These are phyloP conservation scores for Coniochaeta ligniaria DNA, from an alignment of 2,329 filamentous ascomycete genomes.

Conservation along the genomic window DNA sequence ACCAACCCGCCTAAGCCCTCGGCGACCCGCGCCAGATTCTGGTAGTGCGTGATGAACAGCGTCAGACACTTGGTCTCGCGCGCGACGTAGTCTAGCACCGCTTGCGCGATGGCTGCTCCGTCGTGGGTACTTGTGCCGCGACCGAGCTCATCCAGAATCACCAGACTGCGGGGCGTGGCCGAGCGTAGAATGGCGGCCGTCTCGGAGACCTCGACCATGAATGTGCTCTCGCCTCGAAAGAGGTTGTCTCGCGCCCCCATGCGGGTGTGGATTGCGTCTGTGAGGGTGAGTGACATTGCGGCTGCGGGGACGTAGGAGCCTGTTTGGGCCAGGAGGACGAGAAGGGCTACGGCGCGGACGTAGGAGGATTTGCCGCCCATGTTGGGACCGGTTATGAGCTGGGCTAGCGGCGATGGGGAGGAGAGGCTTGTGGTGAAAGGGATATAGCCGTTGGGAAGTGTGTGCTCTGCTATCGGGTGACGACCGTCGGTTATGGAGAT, in stretches of 20 bases:
- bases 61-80: conserved; percentile 68
- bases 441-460: conserved; percentile 79
- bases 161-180: conserved; percentile 74
- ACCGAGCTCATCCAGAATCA: conserved; percentile 92
- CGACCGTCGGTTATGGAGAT: conserved; percentile 70
- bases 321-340: conserved; percentile 89
- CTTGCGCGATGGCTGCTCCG: conserved; percentile 89
- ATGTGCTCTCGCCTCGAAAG: conserved; percentile 88
- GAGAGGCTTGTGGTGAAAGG: conserved; percentile 76
- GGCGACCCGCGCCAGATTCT: conserved; percentile 67
- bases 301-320: conserved; percentile 88
- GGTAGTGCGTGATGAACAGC: conserved; percentile 97
- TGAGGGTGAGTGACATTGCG: conserved; percentile 66
- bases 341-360: conserved; percentile 84
- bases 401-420: conserved; percentile 58
- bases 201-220: conserved; percentile 96
- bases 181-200: conserved; percentile 86
- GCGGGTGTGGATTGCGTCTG: conserved; percentile 89
- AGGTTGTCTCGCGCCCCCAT: conserved; percentile 97
- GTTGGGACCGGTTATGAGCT: conserved; percentile 93
- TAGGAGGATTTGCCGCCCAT: conserved; percentile 99
- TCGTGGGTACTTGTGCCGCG: conserved; percentile 93
- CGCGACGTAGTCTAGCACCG: conserved; percentile 80
- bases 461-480: conserved; percentile 93
- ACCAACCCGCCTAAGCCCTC: conserved; percentile 60